phyloP scores from a whole-genome alignment of 352 stramenopile genomes.

The Pythium oligandrum region DNA sequence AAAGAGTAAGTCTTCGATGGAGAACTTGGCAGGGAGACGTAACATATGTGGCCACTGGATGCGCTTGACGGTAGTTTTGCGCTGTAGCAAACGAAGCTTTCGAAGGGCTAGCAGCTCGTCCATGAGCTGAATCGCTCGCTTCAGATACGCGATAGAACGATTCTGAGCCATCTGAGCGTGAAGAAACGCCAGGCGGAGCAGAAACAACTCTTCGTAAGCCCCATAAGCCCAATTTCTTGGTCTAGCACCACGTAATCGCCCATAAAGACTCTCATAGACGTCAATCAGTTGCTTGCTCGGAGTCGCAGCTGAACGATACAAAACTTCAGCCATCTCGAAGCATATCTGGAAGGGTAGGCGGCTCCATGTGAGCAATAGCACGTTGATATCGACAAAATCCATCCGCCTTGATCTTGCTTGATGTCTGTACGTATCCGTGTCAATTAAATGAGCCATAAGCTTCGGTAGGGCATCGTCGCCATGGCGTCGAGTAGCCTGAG shows the following conservation, averaged over 20 bases:
- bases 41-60: conserved; percentile 13
- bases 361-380: conserved; percentile 49
- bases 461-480: not conserved
- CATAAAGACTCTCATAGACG: conserved; percentile 52
- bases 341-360: conserved; percentile 53
- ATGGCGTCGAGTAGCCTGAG: conserved; percentile 3
- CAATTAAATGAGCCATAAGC: conserved; percentile 3
- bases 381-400: conserved; percentile 13
- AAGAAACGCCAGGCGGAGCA: conserved; percentile 50
- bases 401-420: no score
- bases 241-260: conserved; percentile 33
- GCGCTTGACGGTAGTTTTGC: not conserved
- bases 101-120: conserved; percentile 15
- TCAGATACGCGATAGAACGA: not conserved
- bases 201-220: conserved; percentile 45
- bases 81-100: conserved; percentile 4
- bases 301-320: conserved; percentile 30
- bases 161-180: conserved; percentile 24
- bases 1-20: conserved; percentile 11
- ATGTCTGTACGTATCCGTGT: not conserved
- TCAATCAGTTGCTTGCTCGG: conserved; percentile 24
- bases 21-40: conserved; percentile 9
- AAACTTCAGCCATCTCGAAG: conserved; percentile 56
- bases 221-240: conserved; percentile 23
- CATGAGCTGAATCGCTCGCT: conserved; percentile 11